Conservation (phyloP, 306 rosid genomes). For the Quercus cerris region DNA sequence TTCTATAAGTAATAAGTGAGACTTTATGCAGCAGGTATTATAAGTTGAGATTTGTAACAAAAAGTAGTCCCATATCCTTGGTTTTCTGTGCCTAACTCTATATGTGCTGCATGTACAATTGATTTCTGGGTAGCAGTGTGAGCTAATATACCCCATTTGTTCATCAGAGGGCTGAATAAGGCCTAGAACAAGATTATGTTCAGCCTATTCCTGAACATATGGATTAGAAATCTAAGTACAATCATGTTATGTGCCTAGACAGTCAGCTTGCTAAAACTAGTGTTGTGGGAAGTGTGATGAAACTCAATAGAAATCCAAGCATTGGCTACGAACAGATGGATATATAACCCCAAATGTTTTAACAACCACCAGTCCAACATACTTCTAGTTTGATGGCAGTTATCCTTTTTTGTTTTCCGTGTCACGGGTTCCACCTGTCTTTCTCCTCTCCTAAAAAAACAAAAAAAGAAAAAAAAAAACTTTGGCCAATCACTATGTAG, state of each 20-base stretch:
- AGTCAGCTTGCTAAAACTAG: background rate
- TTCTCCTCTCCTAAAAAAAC: too few relatives aligned
- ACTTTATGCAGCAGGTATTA: background rate
- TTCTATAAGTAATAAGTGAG: background rate
- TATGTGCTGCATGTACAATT: background rate
- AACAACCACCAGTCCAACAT: background rate
- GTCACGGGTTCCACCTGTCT: too few relatives aligned
- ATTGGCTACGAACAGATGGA: background rate
- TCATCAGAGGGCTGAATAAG: too few relatives aligned
- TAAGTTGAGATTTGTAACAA: background rate
- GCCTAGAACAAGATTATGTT: too few relatives aligned
- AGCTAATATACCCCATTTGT: too few relatives aligned
- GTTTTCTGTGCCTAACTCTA: background rate
- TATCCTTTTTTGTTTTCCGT: too few relatives aligned
- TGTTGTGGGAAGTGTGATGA: background rate
- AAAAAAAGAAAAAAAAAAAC: too few relatives aligned
- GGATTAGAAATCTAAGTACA: too few relatives aligned
- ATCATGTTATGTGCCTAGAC: background rate
- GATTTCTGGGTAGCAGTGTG: background rate
- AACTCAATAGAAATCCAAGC: background rate
- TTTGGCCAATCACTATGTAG: too few relatives aligned
- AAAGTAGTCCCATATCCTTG: background rate
- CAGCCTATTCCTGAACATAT: too few relatives aligned
- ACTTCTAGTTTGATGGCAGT: too few relatives aligned
- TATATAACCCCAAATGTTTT: background rate